These are phyloP conservation scores for Acer campestre DNA, from an alignment of 345 rosid species.

Conservation along the genomic window DNA sequence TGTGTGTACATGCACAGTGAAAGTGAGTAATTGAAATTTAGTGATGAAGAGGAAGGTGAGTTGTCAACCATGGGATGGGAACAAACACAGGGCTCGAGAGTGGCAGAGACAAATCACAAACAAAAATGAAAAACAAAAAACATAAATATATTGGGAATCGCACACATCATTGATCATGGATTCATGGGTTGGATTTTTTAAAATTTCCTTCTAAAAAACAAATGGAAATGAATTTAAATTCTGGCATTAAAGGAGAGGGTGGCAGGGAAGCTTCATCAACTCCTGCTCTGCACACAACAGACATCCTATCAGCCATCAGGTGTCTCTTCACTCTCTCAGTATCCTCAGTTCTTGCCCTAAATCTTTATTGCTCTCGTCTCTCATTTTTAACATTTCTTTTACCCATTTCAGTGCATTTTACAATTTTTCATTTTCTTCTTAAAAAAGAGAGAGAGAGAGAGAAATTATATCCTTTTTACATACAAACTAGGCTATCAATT, in stretches of 20 bases:
- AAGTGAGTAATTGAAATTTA: neutral
- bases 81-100: slow-evolving; percentile 50
- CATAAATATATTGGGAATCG: slow-evolving; percentile 19
- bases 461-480: too few relatives aligned
- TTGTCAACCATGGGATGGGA: slow-evolving; percentile 35
- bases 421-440: neutral
- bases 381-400: neutral
- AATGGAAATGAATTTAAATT: neutral
- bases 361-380: neutral
- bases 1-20: neutral
- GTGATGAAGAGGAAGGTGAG: neutral
- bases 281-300: neutral
- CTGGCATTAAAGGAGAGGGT: neutral
- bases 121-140: neutral
- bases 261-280: neutral
- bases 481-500: too few relatives aligned
- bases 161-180: slow-evolving; percentile 15
- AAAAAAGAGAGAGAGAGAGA: too few relatives aligned
- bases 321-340: neutral
- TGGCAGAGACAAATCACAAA: slow-evolving; percentile 4
- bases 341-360: neutral
- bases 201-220: neutral
- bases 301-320: slow-evolving; percentile 3
- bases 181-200: neutral
- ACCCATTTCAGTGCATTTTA: neutral